Base-by-base conservation (phyloP, 768 basidiomycete genomes). In the Crepidotus variabilis region DNA sequence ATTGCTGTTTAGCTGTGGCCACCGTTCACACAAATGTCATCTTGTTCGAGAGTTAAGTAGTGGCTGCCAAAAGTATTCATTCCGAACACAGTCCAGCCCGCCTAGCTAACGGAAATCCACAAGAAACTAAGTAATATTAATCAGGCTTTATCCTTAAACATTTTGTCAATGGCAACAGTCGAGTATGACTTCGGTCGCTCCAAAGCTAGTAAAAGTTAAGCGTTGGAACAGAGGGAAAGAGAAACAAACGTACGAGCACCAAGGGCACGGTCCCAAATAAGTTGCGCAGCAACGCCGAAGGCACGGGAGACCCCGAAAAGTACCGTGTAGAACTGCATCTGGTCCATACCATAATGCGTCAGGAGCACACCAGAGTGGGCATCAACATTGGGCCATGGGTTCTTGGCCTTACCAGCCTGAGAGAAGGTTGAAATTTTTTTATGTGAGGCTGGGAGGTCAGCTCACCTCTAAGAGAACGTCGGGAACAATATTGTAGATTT, bases 261-360 rank as follows among this genome's bases (percentile, higher is more conserved):
- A 64, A 92, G 86, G 14, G 91, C 92, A 70, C 92, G 90, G 67
- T 94, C 92, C 93, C 93, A 94, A 62, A 94, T 92, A 61, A 93
- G 78, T 67, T 94, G 93, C 32, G 92, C 86, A 54, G 89, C 83
- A 55, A 93, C 92, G 75, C 91, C 91, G 63, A 93, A 91, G 16
- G 91, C 93, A 68, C 93, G 89, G n/a, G 92, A 95, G 7, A 97
- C 91, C 78, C 94, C 94, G 72, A 97, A 97, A 58, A 97, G 80
- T 55, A 98, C 96, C 62, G 95, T 98, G 78, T 98, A 98, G 81
- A 90, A 98, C 69, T 92, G 84, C 88, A 95, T 94, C 73, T 95
- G 85, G 60, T 80, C 83, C 54, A 96, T 76, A 50, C 92, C 92
- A 66, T 94, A 94, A 74, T 94, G 78, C 24, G 88, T 88, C 20